Evolutionary conservation across 805 yeast genomes (phyloP), one percentile per base, ranked within the genome.

Genomic region (Pichia membranifaciens): DNA sequence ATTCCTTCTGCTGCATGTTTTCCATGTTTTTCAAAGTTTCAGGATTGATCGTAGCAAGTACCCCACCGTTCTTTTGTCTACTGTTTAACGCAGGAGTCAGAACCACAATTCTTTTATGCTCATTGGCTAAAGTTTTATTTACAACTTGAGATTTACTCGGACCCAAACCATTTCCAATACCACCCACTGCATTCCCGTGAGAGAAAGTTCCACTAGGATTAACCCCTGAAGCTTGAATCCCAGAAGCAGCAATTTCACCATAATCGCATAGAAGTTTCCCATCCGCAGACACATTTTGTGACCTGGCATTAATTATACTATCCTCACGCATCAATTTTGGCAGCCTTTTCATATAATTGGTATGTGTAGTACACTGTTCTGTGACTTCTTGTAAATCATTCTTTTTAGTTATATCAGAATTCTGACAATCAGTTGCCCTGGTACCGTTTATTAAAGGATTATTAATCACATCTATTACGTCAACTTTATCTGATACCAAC

Each of bases 161-260:
- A 0, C 82, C 84, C 32, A 80, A 61, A 0, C 87, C 86, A 58
- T 81, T 81, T 12, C 77, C 77, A 13, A 62, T 74, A 12, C 12
- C 22, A 17, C 18, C n/a, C 20, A 44, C 53, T 21, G 53, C 45
- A 16, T 38, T 40, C 15, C 47, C 48, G 3, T 72, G 73, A 13
- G 51, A 53, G 23, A 47, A 36, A n/a, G 41, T 49, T n/a, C 49
- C 50, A 32, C 47, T 44, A 54, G 66, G 33, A 54, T 62, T 50
- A 28, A 45, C 43, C 20, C 51, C 55, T 6, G 55, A 52, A 31
- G 51, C 53, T 32, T 51, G 50, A 41, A 79, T 73, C 10, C 87
- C 87, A 2, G 84, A 76, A 3, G 86, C 87, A 34, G 75, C 75
- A 44, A 80, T 71, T 54, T 81, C 84, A 44, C 74, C 76, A 54